Base-by-base conservation (phyloP, 2,329 filamentous ascomycete species). In the Claviceps maximensis region DNA sequence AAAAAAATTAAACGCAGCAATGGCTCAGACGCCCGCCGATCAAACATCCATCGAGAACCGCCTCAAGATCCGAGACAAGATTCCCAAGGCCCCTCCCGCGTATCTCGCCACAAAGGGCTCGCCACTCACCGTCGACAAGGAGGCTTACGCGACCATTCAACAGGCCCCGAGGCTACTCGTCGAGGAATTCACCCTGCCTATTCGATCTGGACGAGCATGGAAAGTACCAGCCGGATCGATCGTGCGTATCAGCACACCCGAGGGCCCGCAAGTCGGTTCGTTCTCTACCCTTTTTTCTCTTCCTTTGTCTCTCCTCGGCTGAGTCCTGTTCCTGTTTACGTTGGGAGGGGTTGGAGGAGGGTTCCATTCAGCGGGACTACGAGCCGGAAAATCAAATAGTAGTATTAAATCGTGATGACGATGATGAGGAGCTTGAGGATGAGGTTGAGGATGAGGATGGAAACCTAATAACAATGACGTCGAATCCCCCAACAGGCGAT, bases 151-250 rank as follows among this genome's bases (percentile, higher is more conserved):
- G 4, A 73, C 79, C 2, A 78, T 91, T 21, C 78, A 82, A 40
- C 56, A 65, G 3, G 72, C 73, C 0, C 67, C 70, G 0, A 67
- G 76, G 0, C 60, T 66, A 0, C 59, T 74, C 1, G 36, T 72
- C 6, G 63, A 75, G 2, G 70, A 78, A 7, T 84, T 86, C 58
- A 78, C 77, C 2, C 71, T 93, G 29, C 83, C 86, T 0, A 86
- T 89, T 31, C 81, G 87, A 36, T 87, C 83, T 2, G 88, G 84
- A 1, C 74, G 74, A 55, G 86, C 87, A 1, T 93, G 85, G 84
- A 74, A 77, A 48, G 86, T 85, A 0, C 76, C 80, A 0, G 79
- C 79, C 1, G 85, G 86, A 3, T 76, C 76, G 49, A 77, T 93
- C 53, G 79, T 87, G 55, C 79, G 82, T 15, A 82, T 94, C 56